A percentile compares a stretch with the other conserved stretches of the same genome.
Conservation (phyloP, 352 stramenopile genomes). For the Elongisporangium prolatum region DNA sequence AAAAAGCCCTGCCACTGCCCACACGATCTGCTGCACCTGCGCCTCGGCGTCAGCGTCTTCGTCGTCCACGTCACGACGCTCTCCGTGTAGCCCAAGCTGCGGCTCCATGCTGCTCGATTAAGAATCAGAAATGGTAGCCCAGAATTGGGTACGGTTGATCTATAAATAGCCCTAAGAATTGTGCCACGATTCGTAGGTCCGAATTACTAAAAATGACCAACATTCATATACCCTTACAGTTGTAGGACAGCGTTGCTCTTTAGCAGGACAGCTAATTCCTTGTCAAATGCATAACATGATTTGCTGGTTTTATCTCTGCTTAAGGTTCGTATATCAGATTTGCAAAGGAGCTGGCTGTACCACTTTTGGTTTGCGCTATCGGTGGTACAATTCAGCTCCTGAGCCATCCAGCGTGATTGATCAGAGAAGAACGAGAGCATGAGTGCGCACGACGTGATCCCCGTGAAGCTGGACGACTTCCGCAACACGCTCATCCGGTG, state of each 20-base stretch:
- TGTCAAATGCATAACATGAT: not conserved
- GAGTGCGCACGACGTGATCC: constrained; percentile 5
- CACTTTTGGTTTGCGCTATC: not conserved
- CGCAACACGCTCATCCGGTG: constrained; percentile 86
- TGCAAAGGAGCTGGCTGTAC: not conserved
- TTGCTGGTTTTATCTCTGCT: not conserved
- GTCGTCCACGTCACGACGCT: constrained; percentile 1
- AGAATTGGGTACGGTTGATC: not conserved
- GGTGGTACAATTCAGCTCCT: not conserved
- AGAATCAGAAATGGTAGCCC: not conserved
- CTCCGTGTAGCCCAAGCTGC: constrained; percentile 1
- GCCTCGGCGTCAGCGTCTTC: constrained; percentile 28
- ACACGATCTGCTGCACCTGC: constrained; percentile 65
- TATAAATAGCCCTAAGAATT: constrained; percentile 1
- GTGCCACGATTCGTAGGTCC: no score
- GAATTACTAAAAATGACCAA: not conserved
- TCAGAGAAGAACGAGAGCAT: not conserved
- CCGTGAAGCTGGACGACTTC: constrained; percentile 83
- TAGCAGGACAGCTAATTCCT: no score
- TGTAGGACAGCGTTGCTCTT: no score
- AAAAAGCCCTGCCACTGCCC: constrained; percentile 89
- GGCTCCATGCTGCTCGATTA: not conserved
- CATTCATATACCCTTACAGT: no score
- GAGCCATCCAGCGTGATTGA: not conserved
- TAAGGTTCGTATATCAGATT: not conserved